Base-by-base conservation (phyloP, 805 yeast genomes). In the Allodekkera sacchari region DNA sequence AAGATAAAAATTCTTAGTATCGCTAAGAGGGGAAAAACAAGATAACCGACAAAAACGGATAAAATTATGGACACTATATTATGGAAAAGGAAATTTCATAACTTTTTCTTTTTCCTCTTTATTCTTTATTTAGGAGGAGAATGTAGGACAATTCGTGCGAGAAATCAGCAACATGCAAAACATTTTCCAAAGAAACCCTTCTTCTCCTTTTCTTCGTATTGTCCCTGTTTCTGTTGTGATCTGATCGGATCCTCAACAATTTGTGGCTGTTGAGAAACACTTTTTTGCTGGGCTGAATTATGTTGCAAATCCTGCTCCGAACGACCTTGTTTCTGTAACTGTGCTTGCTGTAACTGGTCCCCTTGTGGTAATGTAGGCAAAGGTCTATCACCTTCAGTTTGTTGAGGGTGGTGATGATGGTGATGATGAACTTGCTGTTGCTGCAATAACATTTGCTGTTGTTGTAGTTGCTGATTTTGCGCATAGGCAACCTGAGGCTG, bases 361-460 rank as follows among this genome's bases (percentile, higher is more conserved):
- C 42, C 44, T 32, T 42, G 45, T 18, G 61, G 61, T 32, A 55
- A 39, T 34, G 53, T 55, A 31, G 61, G 61, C 22, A 55, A 36
- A 20, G 61, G 61, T 42, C 59, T 52, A 24, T 51, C 46, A 15
- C 45, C 48, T 23, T 41, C 41, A 13, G n/a, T 20, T 17, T 17
- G 15, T 9, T 23, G 35, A 27, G 43, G 43, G 19, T 37, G 40
- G 18, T 34, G 41, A 14, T 30, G 22, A 16, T 33, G 18, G 14
- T 29, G 32, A 13, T 8, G 25, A n/a, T 29, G 27, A 14, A 17
- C 15, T 9, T 27, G 35, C 19, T 18, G 32, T 19, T 32, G 34
- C 6, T 25, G 25, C 3, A 7, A 10, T 15, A 26, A 30, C 20
- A 35, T 37, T 27, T 43, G 37, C 25, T 38, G 43, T 3, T 34